These are phyloP conservation scores for Melastoma malabathricum DNA, from an alignment of 345 rosid species.

Conservation along the genomic window DNA sequence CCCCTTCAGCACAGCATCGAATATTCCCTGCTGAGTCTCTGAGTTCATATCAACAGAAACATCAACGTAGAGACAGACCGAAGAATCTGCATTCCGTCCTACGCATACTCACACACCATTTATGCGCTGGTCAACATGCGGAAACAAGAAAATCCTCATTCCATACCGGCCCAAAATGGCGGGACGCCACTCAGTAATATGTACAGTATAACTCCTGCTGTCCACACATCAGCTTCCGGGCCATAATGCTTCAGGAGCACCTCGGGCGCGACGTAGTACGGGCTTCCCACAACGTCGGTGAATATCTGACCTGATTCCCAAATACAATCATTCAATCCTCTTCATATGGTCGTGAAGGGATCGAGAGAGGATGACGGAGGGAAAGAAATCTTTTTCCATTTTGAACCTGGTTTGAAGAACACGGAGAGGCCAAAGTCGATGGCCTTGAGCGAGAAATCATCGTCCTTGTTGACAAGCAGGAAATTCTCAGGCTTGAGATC, in stretches of 20 bases:
- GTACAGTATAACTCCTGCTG: slow-evolving; percentile 92
- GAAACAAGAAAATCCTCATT: no score
- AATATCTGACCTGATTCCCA: slow-evolving; percentile 60
- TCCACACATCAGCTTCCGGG: slow-evolving; percentile 96
- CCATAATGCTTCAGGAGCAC: slow-evolving; percentile 85
- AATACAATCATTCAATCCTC: neutral
- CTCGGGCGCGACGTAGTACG: slow-evolving; percentile 96
- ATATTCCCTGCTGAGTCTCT: slow-evolving; percentile 97
- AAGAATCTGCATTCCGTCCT: no score
- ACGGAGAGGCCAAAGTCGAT: slow-evolving; percentile 95
- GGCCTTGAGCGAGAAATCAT: slow-evolving; percentile 96
- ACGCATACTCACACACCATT: neutral
- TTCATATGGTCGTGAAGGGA: no score
- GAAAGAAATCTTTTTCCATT: neutral
- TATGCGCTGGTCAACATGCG: no score
- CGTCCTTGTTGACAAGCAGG: slow-evolving; percentile 86
- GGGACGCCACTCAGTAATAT: slow-evolving; percentile 97
- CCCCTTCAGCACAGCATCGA: slow-evolving; percentile 92
- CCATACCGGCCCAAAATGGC: slow-evolving; percentile 95
- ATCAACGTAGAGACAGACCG: neutral
- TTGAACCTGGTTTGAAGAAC: slow-evolving; percentile 86
- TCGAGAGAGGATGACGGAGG: neutral
- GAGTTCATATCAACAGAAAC: slow-evolving; percentile 6
- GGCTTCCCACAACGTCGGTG: slow-evolving; percentile 94
- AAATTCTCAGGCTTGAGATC: slow-evolving; percentile 96